phyloP scores from a whole-genome alignment of 2,329 filamentous ascomycete genomes.

The Paecilomyces sp. region DNA sequence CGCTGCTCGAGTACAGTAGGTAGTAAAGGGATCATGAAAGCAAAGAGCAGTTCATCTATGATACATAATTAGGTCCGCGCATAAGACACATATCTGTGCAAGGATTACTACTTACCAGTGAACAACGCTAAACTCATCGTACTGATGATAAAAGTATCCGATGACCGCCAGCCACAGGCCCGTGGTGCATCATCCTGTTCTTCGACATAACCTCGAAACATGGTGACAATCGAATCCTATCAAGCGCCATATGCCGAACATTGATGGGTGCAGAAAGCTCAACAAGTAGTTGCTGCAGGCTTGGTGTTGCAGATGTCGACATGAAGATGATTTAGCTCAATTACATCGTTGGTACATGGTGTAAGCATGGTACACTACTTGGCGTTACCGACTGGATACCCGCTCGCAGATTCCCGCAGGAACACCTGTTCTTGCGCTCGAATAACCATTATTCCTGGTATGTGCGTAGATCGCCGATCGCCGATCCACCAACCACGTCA shows the following conservation, averaged over 20 bases:
- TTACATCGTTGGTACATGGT: too few relatives aligned
- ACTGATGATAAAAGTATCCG: background rate
- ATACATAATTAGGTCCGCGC: too few relatives aligned
- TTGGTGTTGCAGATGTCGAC: background rate
- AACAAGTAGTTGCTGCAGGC: background rate
- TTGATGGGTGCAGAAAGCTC: background rate
- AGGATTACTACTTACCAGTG: too few relatives aligned
- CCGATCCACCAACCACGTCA: background rate
- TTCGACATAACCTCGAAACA: background rate
- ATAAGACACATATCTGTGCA: too few relatives aligned
- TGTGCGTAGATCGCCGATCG: too few relatives aligned
- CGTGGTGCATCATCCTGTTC: background rate
- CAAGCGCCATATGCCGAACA: background rate
- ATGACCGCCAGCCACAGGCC: background rate
- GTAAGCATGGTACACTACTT: too few relatives aligned
- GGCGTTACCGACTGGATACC: too few relatives aligned
- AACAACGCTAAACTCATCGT: background rate
- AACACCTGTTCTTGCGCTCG: background rate
- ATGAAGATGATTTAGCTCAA: too few relatives aligned
- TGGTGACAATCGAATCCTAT: too few relatives aligned
- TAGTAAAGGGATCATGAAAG: slow-evolving; percentile 14
- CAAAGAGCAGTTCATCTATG: slow-evolving; percentile 14
- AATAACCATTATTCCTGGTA: too few relatives aligned
- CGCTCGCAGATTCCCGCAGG: too few relatives aligned
- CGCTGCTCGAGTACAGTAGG: slow-evolving; percentile 10